phyloP scores from a whole-genome alignment of 306 rosid genomes.

The Cotoneaster glaucophyllus region DNA sequence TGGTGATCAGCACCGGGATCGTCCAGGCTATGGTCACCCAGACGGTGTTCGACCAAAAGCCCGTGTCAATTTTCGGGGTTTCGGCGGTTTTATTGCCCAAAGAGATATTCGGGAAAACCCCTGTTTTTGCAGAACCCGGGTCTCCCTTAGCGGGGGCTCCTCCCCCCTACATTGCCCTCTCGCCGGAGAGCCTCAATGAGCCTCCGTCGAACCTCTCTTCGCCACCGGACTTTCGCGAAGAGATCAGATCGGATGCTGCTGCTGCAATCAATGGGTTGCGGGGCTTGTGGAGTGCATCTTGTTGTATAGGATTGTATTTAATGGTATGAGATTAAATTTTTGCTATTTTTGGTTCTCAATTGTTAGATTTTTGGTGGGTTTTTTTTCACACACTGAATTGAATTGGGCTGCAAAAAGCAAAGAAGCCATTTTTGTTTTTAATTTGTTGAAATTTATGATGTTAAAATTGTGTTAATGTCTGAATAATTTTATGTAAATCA shows the following conservation, averaged over 20 bases:
- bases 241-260: constrained; percentile 39
- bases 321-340: constrained; percentile 44
- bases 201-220: constrained; percentile 60
- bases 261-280: constrained; percentile 11
- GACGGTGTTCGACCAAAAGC: constrained; percentile 89
- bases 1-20: constrained; percentile 76
- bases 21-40: constrained; percentile 71
- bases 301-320: constrained; percentile 76
- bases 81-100: constrained; percentile 75
- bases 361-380: constrained; percentile 16
- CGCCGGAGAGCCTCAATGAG: constrained; percentile 53
- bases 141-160: constrained; percentile 25
- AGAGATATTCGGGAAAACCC: constrained; percentile 68
- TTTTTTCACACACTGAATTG: constrained; percentile 26
- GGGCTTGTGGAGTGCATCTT: constrained; percentile 32
- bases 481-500: constrained; percentile 27
- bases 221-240: constrained; percentile 58
- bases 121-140: constrained; percentile 29
- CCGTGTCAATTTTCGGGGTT: constrained; percentile 87
- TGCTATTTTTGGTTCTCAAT: constrained; percentile 37
- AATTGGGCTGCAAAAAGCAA: constrained; percentile 16
- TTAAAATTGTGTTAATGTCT: constrained; percentile 25
- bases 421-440: constrained; percentile 6
- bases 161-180: constrained; percentile 40
- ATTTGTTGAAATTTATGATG: constrained; percentile 11